Evolutionary conservation across 2,329 filamentous ascomycete species (phyloP), one percentile per base, ranked within the genome.

Genomic region (Fusarium sp.): DNA sequence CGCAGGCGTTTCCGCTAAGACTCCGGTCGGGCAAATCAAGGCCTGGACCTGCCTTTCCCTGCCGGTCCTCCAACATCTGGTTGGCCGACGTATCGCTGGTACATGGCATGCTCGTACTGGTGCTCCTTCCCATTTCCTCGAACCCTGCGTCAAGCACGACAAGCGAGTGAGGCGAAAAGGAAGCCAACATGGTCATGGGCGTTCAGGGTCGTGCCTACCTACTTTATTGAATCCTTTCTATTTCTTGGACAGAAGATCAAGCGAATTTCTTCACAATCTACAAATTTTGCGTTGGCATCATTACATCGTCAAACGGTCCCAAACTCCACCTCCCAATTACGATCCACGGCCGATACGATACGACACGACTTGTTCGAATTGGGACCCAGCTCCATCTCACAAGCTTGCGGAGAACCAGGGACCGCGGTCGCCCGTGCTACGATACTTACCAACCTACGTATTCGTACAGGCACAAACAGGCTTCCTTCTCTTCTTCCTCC

Each of bases 291-390:
- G 22, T 58, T 52, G 49, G 41, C 61, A 65, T 58, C 61, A 65
- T 62, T 41, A 49, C 47, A 65, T 61, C 47, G 34, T 62, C 61
- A 42, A 57, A 46, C 51, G 51, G 40, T 44, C 41, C 53, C 32
- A 47, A 59, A 46, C 62, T 65, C 63, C 63, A 66, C 58, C 36
- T 48, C 53, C 46, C 62, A 65, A 66, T 64, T 66, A 50, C 63
- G 63, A 65, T 64, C 58, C 58, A 46, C 58, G 49, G 48, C 63
- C 63, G 63, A 65, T 66, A 66, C 63, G 58, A 65, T 64, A 65
- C 63, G 58, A 66, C 62, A 65, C 45, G 58, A 47, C 53, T 64
- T 47, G 49, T 52, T 63, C 49, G 53, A 32, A 64, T 51, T 56
- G 32, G 53, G 47, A 40, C 24, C 44, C 50, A 47, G 45, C 48